These are phyloP conservation scores for Alloascoidea africana DNA, from an alignment of 805 yeast genomes.

Conservation along the genomic window DNA sequence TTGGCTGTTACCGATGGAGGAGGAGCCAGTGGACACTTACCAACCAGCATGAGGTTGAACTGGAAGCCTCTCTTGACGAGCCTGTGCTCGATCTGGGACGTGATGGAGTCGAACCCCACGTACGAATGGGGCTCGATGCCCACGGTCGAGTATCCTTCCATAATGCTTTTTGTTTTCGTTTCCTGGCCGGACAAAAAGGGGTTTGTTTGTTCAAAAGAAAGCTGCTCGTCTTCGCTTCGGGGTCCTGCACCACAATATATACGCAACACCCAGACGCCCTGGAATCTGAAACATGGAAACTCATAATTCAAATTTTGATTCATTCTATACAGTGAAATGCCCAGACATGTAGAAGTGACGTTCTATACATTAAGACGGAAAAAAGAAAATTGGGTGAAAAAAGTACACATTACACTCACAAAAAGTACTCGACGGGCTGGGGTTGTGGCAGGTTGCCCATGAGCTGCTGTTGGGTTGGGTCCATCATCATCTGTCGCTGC, in stretches of 20 bases:
- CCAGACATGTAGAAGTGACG: too few relatives aligned
- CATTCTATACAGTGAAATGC: too few relatives aligned
- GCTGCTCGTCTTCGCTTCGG: too few relatives aligned
- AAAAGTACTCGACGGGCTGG: slow-evolving; percentile 36
- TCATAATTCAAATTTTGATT: too few relatives aligned
- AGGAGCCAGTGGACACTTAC: slow-evolving; percentile 7
- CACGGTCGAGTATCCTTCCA: too few relatives aligned
- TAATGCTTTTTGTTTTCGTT: background rate
- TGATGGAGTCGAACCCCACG: slow-evolving; percentile 95
- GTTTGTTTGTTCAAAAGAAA: too few relatives aligned
- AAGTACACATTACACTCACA: too few relatives aligned
- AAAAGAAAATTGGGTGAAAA: too few relatives aligned
- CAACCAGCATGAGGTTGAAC: slow-evolving; percentile 89
- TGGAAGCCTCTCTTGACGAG: slow-evolving; percentile 87
- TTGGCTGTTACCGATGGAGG: background rate
- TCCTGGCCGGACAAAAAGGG: too few relatives aligned
- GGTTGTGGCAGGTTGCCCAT: slow-evolving; percentile 13
- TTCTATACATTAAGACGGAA: too few relatives aligned
- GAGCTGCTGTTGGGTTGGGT: slow-evolving; percentile 7
- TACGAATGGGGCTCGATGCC: slow-evolving; percentile 59
- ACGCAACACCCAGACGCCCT: slow-evolving; percentile 1
- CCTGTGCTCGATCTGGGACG: slow-evolving; percentile 87
- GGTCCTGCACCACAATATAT: too few relatives aligned
- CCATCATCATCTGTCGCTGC: slow-evolving; percentile 20
- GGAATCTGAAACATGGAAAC: too few relatives aligned